Evolutionary conservation across 2,329 filamentous ascomycete species (phyloP), one percentile per base, ranked within the genome.

Genomic region (Neonectria punicea): DNA sequence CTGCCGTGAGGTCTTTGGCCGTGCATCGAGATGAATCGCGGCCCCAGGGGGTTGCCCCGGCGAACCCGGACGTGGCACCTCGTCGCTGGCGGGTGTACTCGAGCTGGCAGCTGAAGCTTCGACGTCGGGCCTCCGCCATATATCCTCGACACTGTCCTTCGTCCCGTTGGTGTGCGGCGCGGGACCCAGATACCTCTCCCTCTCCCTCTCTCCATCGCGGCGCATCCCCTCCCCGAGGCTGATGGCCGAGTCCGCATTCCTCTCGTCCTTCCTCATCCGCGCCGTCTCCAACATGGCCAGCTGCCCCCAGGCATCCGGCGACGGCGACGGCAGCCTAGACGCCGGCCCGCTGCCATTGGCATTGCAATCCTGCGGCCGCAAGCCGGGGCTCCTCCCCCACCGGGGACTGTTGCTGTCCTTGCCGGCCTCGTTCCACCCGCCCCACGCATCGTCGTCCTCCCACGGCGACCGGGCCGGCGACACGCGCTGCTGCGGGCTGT

Each of bases 381-480:
- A 51, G 34, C 74, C 75, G 30, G 76, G 76, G 65, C 77, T 78
- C 67, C 69, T 74, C 49, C 76, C 76, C 78, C 76, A 79, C 3
- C 71, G 73, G 9, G 75, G 73, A 51, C 73, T 78, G 16, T 63
- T 66, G 5, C 25, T 49, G 49, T 66, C 67, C 60, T 71, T 75
- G 20, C 58, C 64, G 10, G 70, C 58, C n/a, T 78, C 78, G 25
- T 74, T 74, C 79, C 79, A 80, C 8, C 74, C 75, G n/a, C 76
- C 78, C 79, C 79, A 80, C 1, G 73, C 70, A 61, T 76, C 72
- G 41, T 78, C 76, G 16, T 76, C 75, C 20, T 77, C 74, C 77
- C 77, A 80, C 30, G 76, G 75, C 34, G 74, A 69, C 1, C 64
- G 62, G 13, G 67, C 68, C 25, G 74, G 72, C 20, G 74, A 73